phyloP scores from a whole-genome alignment of 2,329 filamentous ascomycete species.

The Pseudopithomyces chartarum region DNA sequence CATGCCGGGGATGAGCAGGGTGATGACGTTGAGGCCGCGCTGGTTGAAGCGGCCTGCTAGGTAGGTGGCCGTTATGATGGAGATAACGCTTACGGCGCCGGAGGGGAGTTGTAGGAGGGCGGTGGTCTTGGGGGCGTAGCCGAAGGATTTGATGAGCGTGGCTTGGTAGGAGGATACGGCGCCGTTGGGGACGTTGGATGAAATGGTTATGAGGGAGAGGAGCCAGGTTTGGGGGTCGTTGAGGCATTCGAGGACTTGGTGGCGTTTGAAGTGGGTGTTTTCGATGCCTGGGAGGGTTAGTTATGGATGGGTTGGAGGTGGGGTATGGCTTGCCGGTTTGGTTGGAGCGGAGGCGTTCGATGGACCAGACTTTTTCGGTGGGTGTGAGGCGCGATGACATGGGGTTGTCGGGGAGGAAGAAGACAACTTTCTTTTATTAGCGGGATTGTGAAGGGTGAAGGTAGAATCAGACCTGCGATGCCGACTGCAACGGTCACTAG shows the following conservation, averaged over 20 bases:
- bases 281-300: conserved; percentile 39
- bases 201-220: conserved; percentile 40
- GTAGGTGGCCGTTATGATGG: conserved; percentile 29
- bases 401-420: conserved; percentile 59
- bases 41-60: conserved; percentile 30
- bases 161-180: conserved; percentile 42
- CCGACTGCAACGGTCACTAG: conserved; percentile 39
- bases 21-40: conserved; percentile 24
- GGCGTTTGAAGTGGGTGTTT: conserved; percentile 53
- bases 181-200: conserved; percentile 43
- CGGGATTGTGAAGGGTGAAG: too few relatives aligned
- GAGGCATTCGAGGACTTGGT: conserved; percentile 53
- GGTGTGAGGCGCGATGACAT: conserved; percentile 28
- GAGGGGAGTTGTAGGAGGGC: conserved; percentile 35
- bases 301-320: too few relatives aligned
- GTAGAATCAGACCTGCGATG: conserved; percentile 15
- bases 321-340: conserved; percentile 45
- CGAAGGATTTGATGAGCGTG: conserved; percentile 38
- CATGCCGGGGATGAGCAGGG: conserved; percentile 22
- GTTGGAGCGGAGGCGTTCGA: conserved; percentile 51
- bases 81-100: conserved; percentile 26
- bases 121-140: conserved; percentile 42
- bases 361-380: conserved; percentile 29
- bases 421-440: conserved; percentile 44
- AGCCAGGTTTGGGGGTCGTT: conserved; percentile 48